These are phyloP conservation scores for Podospora pseudopauciseta DNA, from an alignment of 495 filamentous ascomycete genomes.

Conservation along the genomic window DNA sequence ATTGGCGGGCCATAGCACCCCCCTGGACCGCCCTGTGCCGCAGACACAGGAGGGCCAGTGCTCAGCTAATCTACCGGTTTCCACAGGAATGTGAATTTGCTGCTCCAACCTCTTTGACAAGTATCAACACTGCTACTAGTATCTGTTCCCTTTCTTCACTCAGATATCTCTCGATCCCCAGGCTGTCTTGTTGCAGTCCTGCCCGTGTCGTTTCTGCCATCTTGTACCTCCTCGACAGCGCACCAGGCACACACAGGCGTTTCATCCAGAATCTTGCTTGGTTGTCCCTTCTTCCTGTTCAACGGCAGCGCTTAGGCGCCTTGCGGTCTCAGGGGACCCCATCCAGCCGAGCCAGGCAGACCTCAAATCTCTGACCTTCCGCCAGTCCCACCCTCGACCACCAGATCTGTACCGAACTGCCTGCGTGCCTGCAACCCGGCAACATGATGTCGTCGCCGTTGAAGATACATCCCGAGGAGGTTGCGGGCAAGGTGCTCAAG, in stretches of 20 bases:
- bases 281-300: conserved; percentile 4
- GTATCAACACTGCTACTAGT: conserved; percentile 13
- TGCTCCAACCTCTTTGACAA: conserved; percentile 13
- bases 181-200: conserved; percentile 3
- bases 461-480: conserved; percentile 60
- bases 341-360: conserved; percentile 30
- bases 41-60: conserved; percentile 26
- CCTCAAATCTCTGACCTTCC: conserved; percentile 26
- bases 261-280: conserved; percentile 3
- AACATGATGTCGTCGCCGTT: conserved; percentile 53
- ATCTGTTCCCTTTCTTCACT: conserved; percentile 3
- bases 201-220: not conserved
- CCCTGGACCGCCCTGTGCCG: conserved; percentile 24
- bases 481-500: conserved; percentile 66
- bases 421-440: conserved; percentile 23
- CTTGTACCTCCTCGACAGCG: conserved; percentile 6
- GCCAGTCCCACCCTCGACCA: conserved; percentile 21
- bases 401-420: conserved; percentile 20
- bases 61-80: conserved; percentile 39
- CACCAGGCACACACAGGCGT: conserved; percentile 5
- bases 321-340: conserved; percentile 12
- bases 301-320: conserved; percentile 15
- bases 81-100: conserved; percentile 38
- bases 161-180: conserved; percentile 6
- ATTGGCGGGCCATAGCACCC: conserved; percentile 16